Conservation (phyloP, 148 eudicot genomes). For the Diospyros kaki region DNA sequence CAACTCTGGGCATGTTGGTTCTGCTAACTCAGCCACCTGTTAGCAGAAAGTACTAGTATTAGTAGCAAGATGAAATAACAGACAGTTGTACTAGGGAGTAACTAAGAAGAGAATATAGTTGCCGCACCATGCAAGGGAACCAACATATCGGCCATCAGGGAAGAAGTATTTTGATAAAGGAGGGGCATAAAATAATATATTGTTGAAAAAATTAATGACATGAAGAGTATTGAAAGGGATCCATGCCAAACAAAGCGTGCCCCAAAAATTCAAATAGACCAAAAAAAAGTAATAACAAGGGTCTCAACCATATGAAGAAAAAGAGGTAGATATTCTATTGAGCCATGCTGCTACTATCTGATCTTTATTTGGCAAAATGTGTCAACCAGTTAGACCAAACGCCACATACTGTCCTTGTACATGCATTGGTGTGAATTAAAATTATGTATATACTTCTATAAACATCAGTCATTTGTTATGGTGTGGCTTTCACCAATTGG, state of each 20-base stretch:
- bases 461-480: too few relatives aligned
- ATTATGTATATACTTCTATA: background rate
- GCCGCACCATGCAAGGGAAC: background rate
- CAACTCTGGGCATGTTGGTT: slow-evolving; percentile 78
- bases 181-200: background rate
- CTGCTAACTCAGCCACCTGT: slow-evolving; percentile 95
- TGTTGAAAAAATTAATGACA: background rate
- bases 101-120: background rate
- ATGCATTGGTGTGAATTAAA: background rate
- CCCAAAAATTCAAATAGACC: background rate
- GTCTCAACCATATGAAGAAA: too few relatives aligned
- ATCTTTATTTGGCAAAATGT: too few relatives aligned
- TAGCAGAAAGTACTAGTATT: slow-evolving; percentile 1
- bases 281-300: background rate
- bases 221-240: background rate
- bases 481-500: too few relatives aligned
- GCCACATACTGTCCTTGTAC: too few relatives aligned
- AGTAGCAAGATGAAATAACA: background rate
- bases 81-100: background rate
- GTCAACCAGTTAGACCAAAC: too few relatives aligned
- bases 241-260: too few relatives aligned
- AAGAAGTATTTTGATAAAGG: background rate
- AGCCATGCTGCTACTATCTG: too few relatives aligned
- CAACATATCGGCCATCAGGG: background rate
- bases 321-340: too few relatives aligned